phyloP scores from a whole-genome alignment of 2,329 filamentous ascomycete species.

The Botrytis byssoidea region DNA sequence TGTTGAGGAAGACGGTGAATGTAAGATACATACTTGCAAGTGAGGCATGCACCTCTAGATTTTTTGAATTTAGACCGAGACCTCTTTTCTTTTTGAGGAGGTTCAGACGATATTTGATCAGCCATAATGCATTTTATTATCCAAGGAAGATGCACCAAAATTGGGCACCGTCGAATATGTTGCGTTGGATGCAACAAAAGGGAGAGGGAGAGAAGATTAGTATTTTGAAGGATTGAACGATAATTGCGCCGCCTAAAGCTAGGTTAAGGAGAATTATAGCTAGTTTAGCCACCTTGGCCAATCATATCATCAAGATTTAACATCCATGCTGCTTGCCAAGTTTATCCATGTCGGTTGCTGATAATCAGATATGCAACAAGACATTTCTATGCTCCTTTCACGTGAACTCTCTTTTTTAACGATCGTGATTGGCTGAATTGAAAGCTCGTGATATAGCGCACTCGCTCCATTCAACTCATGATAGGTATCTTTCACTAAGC shows the following conservation, averaged over 20 bases:
- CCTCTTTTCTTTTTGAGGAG: not conserved
- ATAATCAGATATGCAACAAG: conserved; percentile 10
- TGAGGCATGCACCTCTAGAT: conserved; percentile 17
- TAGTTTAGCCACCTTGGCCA: not conserved
- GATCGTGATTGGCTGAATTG: not conserved
- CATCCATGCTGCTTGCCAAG: not conserved
- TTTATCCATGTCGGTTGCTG: not conserved
- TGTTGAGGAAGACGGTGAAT: not conserved
- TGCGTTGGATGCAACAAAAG: not conserved
- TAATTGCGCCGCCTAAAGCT: not conserved
- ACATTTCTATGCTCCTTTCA: not conserved
- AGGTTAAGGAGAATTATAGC: not conserved
- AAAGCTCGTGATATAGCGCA: not conserved
- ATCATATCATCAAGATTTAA: not conserved
- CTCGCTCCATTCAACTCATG: not conserved
- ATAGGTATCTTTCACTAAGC: rapidly evolving
- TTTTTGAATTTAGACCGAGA: conserved; percentile 15
- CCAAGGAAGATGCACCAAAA: not conserved
- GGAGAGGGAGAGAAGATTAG: not conserved
- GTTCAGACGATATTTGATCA: not conserved
- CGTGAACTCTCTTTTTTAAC: not conserved
- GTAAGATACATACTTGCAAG: conserved; percentile 15
- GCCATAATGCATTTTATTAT: conserved; percentile 12
- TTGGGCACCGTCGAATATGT: not conserved
- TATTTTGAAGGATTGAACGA: not conserved